Evolutionary conservation across 2,329 filamentous ascomycete genomes (phyloP).

Genomic region (Periconia sp.): DNA sequence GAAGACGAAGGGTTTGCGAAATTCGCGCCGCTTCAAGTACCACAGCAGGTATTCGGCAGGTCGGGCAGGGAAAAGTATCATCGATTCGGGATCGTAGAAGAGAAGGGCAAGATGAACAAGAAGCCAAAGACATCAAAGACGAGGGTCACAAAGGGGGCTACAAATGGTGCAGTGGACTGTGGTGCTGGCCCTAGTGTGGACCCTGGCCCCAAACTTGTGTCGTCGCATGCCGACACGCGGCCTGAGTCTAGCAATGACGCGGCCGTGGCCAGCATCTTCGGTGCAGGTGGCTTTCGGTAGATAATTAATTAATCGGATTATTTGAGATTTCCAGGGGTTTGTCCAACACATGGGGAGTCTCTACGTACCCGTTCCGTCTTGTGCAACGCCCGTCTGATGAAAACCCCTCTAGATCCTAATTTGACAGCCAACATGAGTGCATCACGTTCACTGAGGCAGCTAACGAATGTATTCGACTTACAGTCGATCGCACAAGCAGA

Average conservation of each 20-base stretch:
- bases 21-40: constrained; percentile 45
- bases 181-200: not conserved
- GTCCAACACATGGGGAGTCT: too few species aligned
- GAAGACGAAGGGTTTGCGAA: constrained; percentile 36
- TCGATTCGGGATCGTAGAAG: constrained; percentile 22
- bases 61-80: constrained; percentile 32
- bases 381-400: too few species aligned
- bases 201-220: not conserved
- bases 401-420: too few species aligned
- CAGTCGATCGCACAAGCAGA: too few species aligned
- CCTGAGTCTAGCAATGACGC: not conserved
- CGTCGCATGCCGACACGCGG: not conserved
- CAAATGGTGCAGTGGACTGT: not conserved
- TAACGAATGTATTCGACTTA: too few species aligned
- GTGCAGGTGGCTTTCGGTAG: not conserved
- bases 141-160: not conserved
- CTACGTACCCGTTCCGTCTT: too few species aligned
- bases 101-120: constrained; percentile 20
- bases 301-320: too few species aligned
- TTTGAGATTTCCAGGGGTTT: too few species aligned
- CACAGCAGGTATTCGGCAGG: constrained; percentile 51
- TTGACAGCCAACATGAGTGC: too few species aligned
- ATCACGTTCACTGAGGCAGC: too few species aligned
- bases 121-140: constrained; percentile 14
- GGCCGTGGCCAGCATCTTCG: not conserved